Percentiles rank a stretch among this genome's conserved stretches.
Conservation (phyloP, 2,329 filamentous ascomycete species). For the Phialophora tarda region DNA sequence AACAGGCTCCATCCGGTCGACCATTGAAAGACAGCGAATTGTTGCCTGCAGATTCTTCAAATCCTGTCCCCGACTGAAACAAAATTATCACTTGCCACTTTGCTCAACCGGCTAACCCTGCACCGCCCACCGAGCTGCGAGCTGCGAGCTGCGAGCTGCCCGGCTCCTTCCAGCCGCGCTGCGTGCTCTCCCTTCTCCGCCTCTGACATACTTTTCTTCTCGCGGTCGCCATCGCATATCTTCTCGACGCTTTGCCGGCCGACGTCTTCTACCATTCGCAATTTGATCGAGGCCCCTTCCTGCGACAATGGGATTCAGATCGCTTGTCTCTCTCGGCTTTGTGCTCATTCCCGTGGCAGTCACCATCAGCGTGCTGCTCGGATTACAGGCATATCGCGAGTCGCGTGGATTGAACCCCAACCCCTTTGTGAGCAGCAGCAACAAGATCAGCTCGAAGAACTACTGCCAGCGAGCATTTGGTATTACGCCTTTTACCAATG, state of each 20-base stretch:
- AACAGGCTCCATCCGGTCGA: conserved; percentile 5
- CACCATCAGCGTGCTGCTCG: conserved; percentile 58
- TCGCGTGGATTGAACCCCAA: conserved; percentile 51
- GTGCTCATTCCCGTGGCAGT: conserved; percentile 58
- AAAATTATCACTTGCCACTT: conserved; percentile 21
- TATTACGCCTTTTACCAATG: conserved; percentile 52
- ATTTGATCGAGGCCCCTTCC: neutral
- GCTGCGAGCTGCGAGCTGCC: neutral
- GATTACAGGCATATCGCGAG: conserved; percentile 54
- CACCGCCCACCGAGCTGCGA: neutral
- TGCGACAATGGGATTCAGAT: conserved; percentile 43
- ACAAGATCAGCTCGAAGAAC: conserved; percentile 45
- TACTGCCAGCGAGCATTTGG: conserved; percentile 56
- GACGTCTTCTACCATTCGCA: neutral
- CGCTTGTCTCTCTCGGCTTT: conserved; percentile 59
- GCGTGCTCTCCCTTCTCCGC: neutral
- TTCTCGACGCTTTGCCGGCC: neutral
- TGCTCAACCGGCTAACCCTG: conserved; percentile 9
- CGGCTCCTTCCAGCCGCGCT: conserved; percentile 8
- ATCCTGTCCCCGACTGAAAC: conserved; percentile 20
- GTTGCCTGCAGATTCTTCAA: neutral
- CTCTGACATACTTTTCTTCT: neutral
- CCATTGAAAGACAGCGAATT: neutral
- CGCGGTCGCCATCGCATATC: neutral
- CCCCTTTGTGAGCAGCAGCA: conserved; percentile 49